phyloP scores from a whole-genome alignment of 2,329 filamentous ascomycete genomes.

The Xylaria sp. region DNA sequence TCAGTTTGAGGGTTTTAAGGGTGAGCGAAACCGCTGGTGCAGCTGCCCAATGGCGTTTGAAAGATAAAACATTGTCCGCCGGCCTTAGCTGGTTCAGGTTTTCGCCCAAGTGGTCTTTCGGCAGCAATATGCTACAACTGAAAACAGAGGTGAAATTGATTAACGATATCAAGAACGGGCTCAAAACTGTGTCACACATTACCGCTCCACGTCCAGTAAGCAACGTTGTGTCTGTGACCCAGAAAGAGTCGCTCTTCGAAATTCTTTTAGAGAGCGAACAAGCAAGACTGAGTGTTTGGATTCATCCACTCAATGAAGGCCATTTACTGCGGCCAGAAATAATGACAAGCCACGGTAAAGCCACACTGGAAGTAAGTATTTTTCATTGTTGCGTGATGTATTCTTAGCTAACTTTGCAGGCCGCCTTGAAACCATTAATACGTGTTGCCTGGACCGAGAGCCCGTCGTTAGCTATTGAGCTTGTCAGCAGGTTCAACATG shows the following conservation, averaged over 20 bases:
- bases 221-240: constrained; percentile 68
- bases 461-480: constrained; percentile 84
- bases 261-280: constrained; percentile 85
- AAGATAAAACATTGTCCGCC: constrained; percentile 86
- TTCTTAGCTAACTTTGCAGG: constrained; percentile 44
- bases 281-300: constrained; percentile 84
- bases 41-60: constrained; percentile 77
- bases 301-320: constrained; percentile 75
- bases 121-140: constrained; percentile 88
- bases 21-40: constrained; percentile 70
- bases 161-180: constrained; percentile 70
- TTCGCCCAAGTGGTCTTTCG: constrained; percentile 89
- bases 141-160: constrained; percentile 90
- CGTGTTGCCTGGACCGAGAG: constrained; percentile 86
- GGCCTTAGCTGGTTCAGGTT: constrained; percentile 87
- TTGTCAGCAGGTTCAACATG: constrained; percentile 79
- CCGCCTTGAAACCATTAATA: constrained; percentile 67
- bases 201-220: constrained; percentile 55
- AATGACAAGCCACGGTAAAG: constrained; percentile 49
- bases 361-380: constrained; percentile 46
- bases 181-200: constrained; percentile 69
- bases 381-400: background rate
- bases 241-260: constrained; percentile 83
- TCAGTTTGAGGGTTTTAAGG: constrained; percentile 78
- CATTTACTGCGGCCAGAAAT: constrained; percentile 46